Conservation (phyloP, 2,329 filamentous ascomycete species). For the Diaporthe eres region DNA sequence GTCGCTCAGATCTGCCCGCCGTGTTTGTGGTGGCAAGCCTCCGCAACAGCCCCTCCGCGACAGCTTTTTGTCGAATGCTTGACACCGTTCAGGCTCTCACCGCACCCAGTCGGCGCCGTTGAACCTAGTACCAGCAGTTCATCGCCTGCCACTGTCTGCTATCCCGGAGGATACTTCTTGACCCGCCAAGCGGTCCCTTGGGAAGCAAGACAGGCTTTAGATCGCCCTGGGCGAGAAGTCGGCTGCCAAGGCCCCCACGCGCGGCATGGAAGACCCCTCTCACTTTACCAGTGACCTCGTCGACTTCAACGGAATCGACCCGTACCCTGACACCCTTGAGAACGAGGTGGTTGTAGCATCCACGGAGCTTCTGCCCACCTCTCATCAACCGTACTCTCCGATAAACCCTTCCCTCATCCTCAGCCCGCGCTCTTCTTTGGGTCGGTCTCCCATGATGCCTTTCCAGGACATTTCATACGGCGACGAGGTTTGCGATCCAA, state of each 20-base stretch:
- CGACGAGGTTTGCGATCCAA: conserved; percentile 31
- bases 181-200: neutral
- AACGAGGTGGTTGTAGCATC: conserved; percentile 23
- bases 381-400: conserved; percentile 11
- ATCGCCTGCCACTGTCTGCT: neutral
- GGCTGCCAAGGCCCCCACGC: conserved; percentile 29
- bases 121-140: neutral
- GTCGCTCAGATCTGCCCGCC: conserved; percentile 11
- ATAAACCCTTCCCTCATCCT: conserved; percentile 6
- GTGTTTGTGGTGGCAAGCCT: neutral
- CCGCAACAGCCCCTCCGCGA: neutral
- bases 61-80: neutral
- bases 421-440: conserved; percentile 27
- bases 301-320: conserved; percentile 43
- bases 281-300: conserved; percentile 46
- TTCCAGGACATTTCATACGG: conserved; percentile 23
- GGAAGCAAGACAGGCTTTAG: neutral
- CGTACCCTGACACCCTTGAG: conserved; percentile 44
- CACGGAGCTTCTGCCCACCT: conserved; percentile 1
- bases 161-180: neutral
- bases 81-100: neutral
- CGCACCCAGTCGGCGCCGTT: neutral
- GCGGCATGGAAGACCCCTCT: conserved; percentile 45
- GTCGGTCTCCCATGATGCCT: conserved; percentile 24
- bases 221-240: conserved; percentile 29